Evolutionary conservation across 768 basidiomycete genomes (phyloP).

Genomic region (Brasilioporus rufonigricans): DNA sequence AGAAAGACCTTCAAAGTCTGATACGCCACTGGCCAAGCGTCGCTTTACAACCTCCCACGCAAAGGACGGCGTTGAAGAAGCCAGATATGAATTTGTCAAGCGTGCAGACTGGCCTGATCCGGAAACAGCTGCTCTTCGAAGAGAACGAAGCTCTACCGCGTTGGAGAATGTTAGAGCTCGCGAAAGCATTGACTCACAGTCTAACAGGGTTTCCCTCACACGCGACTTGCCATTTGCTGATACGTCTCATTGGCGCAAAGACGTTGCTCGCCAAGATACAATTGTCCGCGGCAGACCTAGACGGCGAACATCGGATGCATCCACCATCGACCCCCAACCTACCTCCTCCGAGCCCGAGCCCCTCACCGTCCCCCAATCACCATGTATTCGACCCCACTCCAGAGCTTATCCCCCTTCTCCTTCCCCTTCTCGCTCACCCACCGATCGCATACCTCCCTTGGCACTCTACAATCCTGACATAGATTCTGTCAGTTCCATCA

Average conservation of each 20-base stretch:
- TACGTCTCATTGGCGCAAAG: conserved; percentile 57
- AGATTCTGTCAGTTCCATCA: background rate
- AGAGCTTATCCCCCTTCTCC: conserved; percentile 55
- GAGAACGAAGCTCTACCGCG: conserved; percentile 64
- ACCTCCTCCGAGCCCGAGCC: conserved; percentile 26
- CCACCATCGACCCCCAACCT: conserved; percentile 31
- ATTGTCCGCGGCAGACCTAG: conserved; percentile 58
- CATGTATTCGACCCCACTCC: conserved; percentile 41
- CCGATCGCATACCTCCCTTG: conserved; percentile 34
- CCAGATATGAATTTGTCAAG: conserved; percentile 79
- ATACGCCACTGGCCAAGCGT: conserved; percentile 28
- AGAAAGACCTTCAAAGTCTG: conserved; percentile 29
- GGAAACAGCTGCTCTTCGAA: conserved; percentile 65
- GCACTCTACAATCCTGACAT: conserved; percentile 22
- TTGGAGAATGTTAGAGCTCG: conserved; percentile 56
- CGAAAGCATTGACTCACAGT: conserved; percentile 36
- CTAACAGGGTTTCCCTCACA: conserved; percentile 31
- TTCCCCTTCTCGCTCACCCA: conserved; percentile 44
- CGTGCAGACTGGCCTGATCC: conserved; percentile 84
- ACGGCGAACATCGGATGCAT: conserved; percentile 49
- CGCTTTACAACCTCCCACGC: conserved; percentile 37
- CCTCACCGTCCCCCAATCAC: conserved; percentile 35
- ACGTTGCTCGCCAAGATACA: conserved; percentile 41
- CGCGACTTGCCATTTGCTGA: conserved; percentile 48
- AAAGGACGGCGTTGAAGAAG: conserved; percentile 56